Evolutionary conservation across 2,329 filamentous ascomycete species (phyloP), one percentile per base, ranked within the genome.

Genomic region (Monosporascus sp.): DNA sequence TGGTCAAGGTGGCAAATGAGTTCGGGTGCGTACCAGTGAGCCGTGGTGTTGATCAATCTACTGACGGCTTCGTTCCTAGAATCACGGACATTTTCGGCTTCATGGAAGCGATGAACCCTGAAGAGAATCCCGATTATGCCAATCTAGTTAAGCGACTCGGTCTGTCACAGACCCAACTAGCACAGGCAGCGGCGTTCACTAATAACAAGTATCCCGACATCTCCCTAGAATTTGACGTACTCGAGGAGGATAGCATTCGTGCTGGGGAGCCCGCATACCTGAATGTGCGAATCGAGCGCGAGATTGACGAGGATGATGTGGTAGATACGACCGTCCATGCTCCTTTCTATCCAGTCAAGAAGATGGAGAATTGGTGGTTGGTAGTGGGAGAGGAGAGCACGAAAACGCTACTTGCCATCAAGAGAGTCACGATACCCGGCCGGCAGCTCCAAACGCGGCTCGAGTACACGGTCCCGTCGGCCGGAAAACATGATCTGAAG

Each of bases 341-440:
- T 49, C 94, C 94, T 0, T 99, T 97, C 78, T 99, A 94, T 68
- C 92, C 94, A 1, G 78, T 72, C 48, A 87, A 88, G 70, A 99
- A 99, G 80, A 87, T 90, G 76, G 94, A 99, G 79, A 96, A 94
- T 68, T 99, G 92, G 92, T 99, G 94, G 94, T 75, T 99, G 52
- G 90, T 99, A 20, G 90, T 99, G 36, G 93, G 92, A 31, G 92
- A 97, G 62, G 91, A 97, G 74, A 88, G 84, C 69, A 90, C 88
- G 41, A 93, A 90, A 76, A 92, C 81, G 58, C 76, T 99, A 57
- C 77, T 97, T 53, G 92, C 90, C 3, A 96, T 97, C 76, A 99
- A 97, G 80, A 84, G 93, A 61, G 86, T 99, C 55, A 96, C 92
- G 1, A 87, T 99, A n/a, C 42, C 42, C 58, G 88, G 85, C 41